Percentiles rank a stretch among this genome's conserved stretches.
Evolutionary conservation across 2,329 filamentous ascomycete species (phyloP).

Genomic region (Phoma sp.): DNA sequence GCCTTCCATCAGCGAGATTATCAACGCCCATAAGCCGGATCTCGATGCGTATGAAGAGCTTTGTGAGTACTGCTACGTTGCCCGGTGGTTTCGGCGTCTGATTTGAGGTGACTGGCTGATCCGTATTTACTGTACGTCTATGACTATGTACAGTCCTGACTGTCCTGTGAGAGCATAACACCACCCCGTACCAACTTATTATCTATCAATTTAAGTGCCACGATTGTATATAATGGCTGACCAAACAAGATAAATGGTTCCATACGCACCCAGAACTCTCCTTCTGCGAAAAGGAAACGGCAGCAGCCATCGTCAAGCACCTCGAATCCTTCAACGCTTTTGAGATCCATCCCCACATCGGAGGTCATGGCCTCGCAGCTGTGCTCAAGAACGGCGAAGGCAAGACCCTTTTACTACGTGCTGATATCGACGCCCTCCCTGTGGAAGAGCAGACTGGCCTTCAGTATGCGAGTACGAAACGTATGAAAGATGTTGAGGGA

Average conservation of each 20-base stretch:
- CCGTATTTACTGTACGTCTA: too few relatives aligned
- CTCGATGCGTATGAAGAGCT: slow-evolving; percentile 43
- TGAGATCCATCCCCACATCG: slow-evolving; percentile 60
- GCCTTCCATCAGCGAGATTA: slow-evolving; percentile 39
- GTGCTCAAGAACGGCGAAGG: slow-evolving; percentile 64
- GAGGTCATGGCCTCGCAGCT: slow-evolving; percentile 66
- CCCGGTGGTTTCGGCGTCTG: slow-evolving; percentile 5
- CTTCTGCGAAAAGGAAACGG: slow-evolving; percentile 45
- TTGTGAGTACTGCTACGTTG: slow-evolving; percentile 29
- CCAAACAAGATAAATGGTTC: slow-evolving; percentile 40
- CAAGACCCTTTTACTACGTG: slow-evolving; percentile 64
- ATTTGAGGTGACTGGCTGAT: not conserved
- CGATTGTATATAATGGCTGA: too few relatives aligned
- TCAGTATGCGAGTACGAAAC: slow-evolving; percentile 61
- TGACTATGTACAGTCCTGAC: too few relatives aligned
- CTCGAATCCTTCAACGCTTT: slow-evolving; percentile 45
- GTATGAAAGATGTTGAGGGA: slow-evolving; percentile 56
- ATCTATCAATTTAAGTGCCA: not conserved
- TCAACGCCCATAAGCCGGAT: slow-evolving; percentile 34
- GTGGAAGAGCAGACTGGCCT: slow-evolving; percentile 64
- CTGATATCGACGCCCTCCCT: slow-evolving; percentile 69
- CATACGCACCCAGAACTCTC: slow-evolving; percentile 48
- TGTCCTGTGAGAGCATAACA: too few relatives aligned
- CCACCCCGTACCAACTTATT: too few relatives aligned
- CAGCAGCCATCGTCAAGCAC: slow-evolving; percentile 37